These are phyloP conservation scores for Quercus tomentella DNA, from an alignment of 331 rosid genomes.

Conservation along the genomic window DNA sequence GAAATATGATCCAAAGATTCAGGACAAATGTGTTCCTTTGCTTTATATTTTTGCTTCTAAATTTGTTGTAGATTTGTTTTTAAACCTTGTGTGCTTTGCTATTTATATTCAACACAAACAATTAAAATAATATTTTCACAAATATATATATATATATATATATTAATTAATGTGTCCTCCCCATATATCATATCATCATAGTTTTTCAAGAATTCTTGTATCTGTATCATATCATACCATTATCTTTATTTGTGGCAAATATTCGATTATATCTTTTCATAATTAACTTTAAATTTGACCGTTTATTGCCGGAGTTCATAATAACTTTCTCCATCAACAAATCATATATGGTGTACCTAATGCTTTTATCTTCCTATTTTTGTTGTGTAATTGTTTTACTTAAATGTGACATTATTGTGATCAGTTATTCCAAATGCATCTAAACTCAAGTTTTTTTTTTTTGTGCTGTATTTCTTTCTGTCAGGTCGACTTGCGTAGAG, in stretches of 20 bases:
- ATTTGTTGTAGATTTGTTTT: no score
- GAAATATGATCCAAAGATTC: no score
- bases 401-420: neutral
- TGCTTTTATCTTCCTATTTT: neutral
- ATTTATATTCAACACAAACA: no score
- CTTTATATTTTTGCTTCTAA: no score
- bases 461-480: conserved; percentile 9
- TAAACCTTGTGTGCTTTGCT: no score
- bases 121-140: no score
- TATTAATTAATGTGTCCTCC: no score
- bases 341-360: neutral
- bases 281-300: neutral
- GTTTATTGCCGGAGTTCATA: neutral
- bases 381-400: neutral
- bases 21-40: no score
- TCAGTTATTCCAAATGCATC: neutral
- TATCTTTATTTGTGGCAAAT: neutral
- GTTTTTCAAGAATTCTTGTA: no score
- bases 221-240: no score
- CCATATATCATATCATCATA: no score
- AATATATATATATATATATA: no score
- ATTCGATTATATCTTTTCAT: neutral
- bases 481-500: conserved; percentile 96
- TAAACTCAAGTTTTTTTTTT: neutral
- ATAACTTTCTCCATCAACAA: neutral